Base-by-base conservation (phyloP, 108 stramenopile species). In the Skeletonema costatum region DNA sequence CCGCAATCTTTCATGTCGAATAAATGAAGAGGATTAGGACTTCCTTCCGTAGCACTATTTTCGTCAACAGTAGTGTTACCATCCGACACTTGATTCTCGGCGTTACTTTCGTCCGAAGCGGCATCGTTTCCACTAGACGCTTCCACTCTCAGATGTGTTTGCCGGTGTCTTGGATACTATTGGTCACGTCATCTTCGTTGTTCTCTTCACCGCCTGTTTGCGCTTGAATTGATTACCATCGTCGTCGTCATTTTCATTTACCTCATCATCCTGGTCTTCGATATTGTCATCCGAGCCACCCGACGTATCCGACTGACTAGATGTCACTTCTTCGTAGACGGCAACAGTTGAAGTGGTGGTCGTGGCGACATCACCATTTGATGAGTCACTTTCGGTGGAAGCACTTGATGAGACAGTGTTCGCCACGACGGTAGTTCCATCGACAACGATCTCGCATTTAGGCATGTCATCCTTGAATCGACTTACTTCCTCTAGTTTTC, bases 1-100 rank as follows among this genome's bases (percentile, higher is more conserved):
- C 68, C 70, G 53, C 90, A 91, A 64, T 89, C 74, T 29, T 60
- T 29, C 32, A 90, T 71, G 59, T 90, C 66, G 60, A 80, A 88
- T 33, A 72, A 77, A 39, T 48, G 51, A 36, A 53, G 32, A 32
- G 44, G 46, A 60, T 16, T 21, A 30, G 36, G 21, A 38, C 17
- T 58, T 53, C 60, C 33, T 3, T n/a, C 21, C 13, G 2, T 2
- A 10, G 8, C 29, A 2, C 59, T 19, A 64, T 21, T 64, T 38
- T 9, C 62, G n/a, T 17, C 50, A 51, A 21, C 50, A 21, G 50
- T 51, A 19, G 50, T 21, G 14, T 0, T 21, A 19, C n/a, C 7
- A 51, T 4, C 8, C 19, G 53, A 25, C 4, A 5, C 53, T 25
- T 21, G 25, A 29, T 56, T 10, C 3, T 56, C 25, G 5, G 25